Base-by-base conservation (phyloP, 139 green algal species). In the Asterochloris sp. region DNA sequence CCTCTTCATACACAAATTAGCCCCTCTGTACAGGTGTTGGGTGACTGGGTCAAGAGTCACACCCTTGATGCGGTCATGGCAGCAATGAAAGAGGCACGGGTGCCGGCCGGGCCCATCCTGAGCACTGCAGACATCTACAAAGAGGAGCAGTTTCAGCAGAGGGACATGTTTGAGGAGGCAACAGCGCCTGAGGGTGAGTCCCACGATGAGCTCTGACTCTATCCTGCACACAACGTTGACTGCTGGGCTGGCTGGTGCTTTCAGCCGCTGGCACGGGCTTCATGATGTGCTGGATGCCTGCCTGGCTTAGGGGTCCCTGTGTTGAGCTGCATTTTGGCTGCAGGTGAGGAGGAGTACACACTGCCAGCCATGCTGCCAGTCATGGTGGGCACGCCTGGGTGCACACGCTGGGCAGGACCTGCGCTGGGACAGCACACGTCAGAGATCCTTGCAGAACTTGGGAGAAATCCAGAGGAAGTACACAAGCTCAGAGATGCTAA, bases 391-490 rank as follows among this genome's bases (percentile, higher is more conserved):
- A 85, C 82, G 10, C 82, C 92, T 10, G 92, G 92, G 15, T 76
- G 68, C 67, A 95, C 91, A 0, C 82, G 83, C 19, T 95, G 91
- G 92, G 91, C 92, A 27, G 92, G 92, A 8, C 90, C 92, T 0
- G 89, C 89, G 26, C 86, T 96, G 75, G 91, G 92, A 0, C 64
- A 95, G 78, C 92, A 96, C 80, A 95, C 91, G 17, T 87, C 92
- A 14, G 86, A 91, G 63, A 84, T 96, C n/a, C 87, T 96, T 67
- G 66, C 12, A 14, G 81, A 63, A 54, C 38, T 54, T 6, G 38
- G 38, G 38, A 54, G 2, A 54, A 6, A 54, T 54, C 38, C 38
- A 54, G 38, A 54, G 38, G 38, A 54, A 54, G 38, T 54, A 6
- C 4, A 54, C 38, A 54, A 54, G 38, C 38, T 54, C 38, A 54